phyloP scores from a whole-genome alignment of 768 basidiomycete species.

The Tylopilus balloui region DNA sequence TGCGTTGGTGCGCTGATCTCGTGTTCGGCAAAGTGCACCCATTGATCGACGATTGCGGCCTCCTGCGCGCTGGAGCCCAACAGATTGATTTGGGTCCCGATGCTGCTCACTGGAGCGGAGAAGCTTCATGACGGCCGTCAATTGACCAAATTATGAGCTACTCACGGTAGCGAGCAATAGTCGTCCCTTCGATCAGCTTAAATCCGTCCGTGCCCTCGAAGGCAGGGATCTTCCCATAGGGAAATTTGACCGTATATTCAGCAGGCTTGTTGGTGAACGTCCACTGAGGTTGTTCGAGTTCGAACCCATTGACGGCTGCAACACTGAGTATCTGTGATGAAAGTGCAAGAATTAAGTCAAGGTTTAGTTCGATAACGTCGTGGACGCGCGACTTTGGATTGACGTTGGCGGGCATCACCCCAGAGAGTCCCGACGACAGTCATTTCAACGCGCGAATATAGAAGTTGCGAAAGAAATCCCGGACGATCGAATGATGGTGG shows the following conservation, averaged over 20 bases:
- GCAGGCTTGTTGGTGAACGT: conserved; percentile 12
- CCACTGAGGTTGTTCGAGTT: conserved; percentile 13
- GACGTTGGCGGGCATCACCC: conserved; percentile 16
- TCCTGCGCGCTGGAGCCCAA: conserved; percentile 13
- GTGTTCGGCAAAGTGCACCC: conserved; percentile 13
- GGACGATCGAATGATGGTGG: not conserved
- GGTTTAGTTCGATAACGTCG: not conserved
- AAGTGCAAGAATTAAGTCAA: not conserved
- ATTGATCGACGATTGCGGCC: conserved; percentile 8
- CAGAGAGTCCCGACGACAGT: conserved; percentile 17
- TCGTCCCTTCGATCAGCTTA: conserved; percentile 15
- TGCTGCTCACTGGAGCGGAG: conserved; percentile 8
- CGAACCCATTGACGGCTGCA: conserved; percentile 16
- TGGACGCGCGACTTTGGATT: conserved; percentile 23
- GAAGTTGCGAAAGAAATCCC: not conserved
- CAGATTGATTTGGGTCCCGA: conserved; percentile 8
- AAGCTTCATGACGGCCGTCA: not conserved
- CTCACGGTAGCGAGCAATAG: conserved; percentile 23
- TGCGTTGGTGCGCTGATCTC: conserved; percentile 7
- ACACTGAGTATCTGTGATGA: conserved; percentile 15
- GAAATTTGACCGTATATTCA: conserved; percentile 14
- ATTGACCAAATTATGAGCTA: not conserved
- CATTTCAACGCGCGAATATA: conserved; percentile 8
- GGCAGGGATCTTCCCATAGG: conserved; percentile 21
- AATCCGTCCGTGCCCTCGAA: conserved; percentile 21